Percentiles rank a stretch among this genome's conserved stretches.
phyloP scores from a whole-genome alignment of 2,329 filamentous ascomycete species.

The Penicillium hesseltinei region DNA sequence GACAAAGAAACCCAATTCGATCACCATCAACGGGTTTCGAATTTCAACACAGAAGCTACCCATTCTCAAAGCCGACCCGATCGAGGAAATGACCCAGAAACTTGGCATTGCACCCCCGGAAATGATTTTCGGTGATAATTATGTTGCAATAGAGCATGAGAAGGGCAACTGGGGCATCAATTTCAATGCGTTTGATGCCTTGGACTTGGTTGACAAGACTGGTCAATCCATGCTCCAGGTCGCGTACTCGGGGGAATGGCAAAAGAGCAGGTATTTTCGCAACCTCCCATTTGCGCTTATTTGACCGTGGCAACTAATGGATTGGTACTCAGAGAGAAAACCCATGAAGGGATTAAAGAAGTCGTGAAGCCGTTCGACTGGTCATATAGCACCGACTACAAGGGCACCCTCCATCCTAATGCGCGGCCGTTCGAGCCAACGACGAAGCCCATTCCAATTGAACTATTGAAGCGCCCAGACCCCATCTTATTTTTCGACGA shows the following conservation, averaged over 20 bases:
- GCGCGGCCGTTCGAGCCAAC: slow-evolving; percentile 45
- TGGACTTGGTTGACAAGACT: slow-evolving; percentile 92
- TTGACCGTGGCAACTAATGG: slow-evolving; percentile 38
- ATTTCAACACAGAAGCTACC: slow-evolving; percentile 86
- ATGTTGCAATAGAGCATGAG: slow-evolving; percentile 71
- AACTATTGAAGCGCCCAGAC: slow-evolving; percentile 81
- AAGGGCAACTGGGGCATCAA: slow-evolving; percentile 72
- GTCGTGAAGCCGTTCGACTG: slow-evolving; percentile 96
- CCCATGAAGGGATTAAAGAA: slow-evolving; percentile 82
- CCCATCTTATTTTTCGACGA: slow-evolving; percentile 97
- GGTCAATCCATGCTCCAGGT: slow-evolving; percentile 88
- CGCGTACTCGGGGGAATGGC: slow-evolving; percentile 88
- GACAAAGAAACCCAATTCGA: slow-evolving; percentile 51
- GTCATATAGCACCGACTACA: slow-evolving; percentile 91
- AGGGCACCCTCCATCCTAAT: slow-evolving; percentile 60
- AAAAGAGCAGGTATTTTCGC: slow-evolving; percentile 57
- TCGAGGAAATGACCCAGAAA: slow-evolving; percentile 75
- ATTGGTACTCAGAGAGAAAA: slow-evolving; percentile 61
- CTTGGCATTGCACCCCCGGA: slow-evolving; percentile 88
- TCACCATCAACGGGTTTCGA: slow-evolving; percentile 65
- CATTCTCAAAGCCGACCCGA: slow-evolving; percentile 87
- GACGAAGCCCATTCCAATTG: slow-evolving; percentile 70
- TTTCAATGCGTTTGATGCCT: slow-evolving; percentile 82
- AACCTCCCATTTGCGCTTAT: background rate
- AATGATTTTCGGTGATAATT: slow-evolving; percentile 99